Evolutionary conservation across 805 yeast genomes (phyloP).

Genomic region (Yamadazyma endophytica): DNA sequence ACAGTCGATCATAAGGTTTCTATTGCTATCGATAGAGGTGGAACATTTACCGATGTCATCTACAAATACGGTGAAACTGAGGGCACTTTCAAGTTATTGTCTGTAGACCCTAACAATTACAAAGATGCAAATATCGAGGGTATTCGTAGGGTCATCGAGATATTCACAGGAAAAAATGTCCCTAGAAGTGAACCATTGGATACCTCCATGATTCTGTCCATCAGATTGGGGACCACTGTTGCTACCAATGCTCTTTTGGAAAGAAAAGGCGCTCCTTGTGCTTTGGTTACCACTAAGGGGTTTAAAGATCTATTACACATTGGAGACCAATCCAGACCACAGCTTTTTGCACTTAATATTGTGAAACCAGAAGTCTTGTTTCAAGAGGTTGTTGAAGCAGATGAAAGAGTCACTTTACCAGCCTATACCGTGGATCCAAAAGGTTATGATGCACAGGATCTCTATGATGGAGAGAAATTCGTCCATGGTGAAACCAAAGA

Average conservation of each 20-base stretch:
- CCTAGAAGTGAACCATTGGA: constrained; percentile 15
- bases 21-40: constrained; percentile 24
- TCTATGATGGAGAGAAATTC: constrained; percentile 25
- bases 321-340: constrained; percentile 20
- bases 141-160: constrained; percentile 69
- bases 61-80: constrained; percentile 48
- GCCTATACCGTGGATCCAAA: constrained; percentile 15
- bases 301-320: constrained; percentile 17
- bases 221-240: constrained; percentile 28
- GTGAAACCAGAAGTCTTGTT: constrained; percentile 15
- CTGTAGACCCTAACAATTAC: constrained; percentile 84
- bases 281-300: constrained; percentile 18
- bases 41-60: constrained; percentile 23
- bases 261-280: constrained; percentile 17
- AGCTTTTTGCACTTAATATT: constrained; percentile 16
- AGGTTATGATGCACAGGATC: constrained; percentile 14
- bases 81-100: constrained; percentile 62
- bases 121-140: constrained; percentile 89
- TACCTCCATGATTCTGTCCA: constrained; percentile 14
- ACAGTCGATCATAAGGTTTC: constrained; percentile 6
- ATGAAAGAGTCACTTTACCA: constrained; percentile 18
- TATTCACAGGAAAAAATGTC: constrained; percentile 46
- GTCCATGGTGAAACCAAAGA: constrained; percentile 67
- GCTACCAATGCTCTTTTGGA: constrained; percentile 21
- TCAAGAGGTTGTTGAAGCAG: constrained; percentile 14